phyloP scores from a whole-genome alignment of 768 basidiomycete genomes.

The Tricholoma hemisulphureum region DNA sequence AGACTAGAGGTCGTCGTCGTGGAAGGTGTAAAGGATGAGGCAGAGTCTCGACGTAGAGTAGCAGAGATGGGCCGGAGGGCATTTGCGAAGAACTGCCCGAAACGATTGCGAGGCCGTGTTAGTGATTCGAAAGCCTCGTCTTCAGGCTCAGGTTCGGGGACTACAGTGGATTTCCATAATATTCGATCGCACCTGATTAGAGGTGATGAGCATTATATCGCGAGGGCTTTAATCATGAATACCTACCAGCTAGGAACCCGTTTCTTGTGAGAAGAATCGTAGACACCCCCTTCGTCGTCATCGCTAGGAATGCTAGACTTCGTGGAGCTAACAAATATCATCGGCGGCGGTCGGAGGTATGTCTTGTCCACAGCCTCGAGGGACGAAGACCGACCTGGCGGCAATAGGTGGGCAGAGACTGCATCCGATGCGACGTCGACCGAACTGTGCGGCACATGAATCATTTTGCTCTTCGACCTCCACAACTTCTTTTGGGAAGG shows the following conservation, averaged over 20 bases:
- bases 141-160: slow-evolving; percentile 42
- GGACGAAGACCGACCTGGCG: slow-evolving; percentile 13
- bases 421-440: slow-evolving; percentile 13
- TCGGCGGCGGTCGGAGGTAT: slow-evolving; percentile 27
- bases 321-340: slow-evolving; percentile 32
- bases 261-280: slow-evolving; percentile 78
- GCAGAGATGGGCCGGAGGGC: slow-evolving; percentile 48
- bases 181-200: slow-evolving; percentile 78
- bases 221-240: background rate
- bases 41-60: slow-evolving; percentile 38
- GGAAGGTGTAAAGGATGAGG: slow-evolving; percentile 28
- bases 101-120: slow-evolving; percentile 40
- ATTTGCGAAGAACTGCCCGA: slow-evolving; percentile 54
- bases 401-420: slow-evolving; percentile 1
- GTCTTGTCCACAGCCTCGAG: slow-evolving; percentile 12
- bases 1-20: slow-evolving; percentile 17
- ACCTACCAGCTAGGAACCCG: slow-evolving; percentile 83
- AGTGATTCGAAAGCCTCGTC: slow-evolving; percentile 26
- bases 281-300: slow-evolving; percentile 52
- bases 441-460: slow-evolving; percentile 7
- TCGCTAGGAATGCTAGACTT: slow-evolving; percentile 39
- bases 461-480: background rate
- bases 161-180: slow-evolving; percentile 73
- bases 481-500: slow-evolving; percentile 11
- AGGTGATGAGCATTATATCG: background rate